Base-by-base conservation (phyloP, 2,329 filamentous ascomycete genomes). In the Claviceps maximensis region DNA sequence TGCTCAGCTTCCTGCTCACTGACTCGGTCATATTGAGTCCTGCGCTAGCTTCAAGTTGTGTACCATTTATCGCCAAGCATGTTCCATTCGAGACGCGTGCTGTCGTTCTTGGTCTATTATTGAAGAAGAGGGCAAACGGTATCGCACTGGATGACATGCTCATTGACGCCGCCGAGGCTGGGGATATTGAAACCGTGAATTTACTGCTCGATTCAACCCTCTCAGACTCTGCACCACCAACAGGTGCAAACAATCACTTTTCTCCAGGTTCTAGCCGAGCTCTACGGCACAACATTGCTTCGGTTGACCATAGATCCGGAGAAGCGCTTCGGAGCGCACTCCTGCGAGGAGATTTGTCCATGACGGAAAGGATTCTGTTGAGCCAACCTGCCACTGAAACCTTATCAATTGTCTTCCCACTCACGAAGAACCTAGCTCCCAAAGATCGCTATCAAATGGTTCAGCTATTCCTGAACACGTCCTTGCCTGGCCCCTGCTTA, bases 111-210 rank as follows among this genome's bases (percentile, higher is more conserved):
- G 66, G 62, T 27, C 60, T 74, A 0, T 64, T 82, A 2, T 62
- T 82, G 17, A 69, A 66, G 13, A 75, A 74, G 56, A 78, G 78
- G 0, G 78, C 78, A 1, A 66, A 62, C 4, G 78, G 78, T 0
- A 51, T 58, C 0, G 61, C 69, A 0, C 59, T 82, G 17, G 65
- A 76, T 51, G 73, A 80, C 29, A 73, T 72, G 25, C 63, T 82
- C 27, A 66, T 80, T 12, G 69, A 75, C 42, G 74, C 74, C 1
- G 72, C 70, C 4, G 69, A 76, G 53, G 67, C 69, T 4, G 71
- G 71, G 0, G 78, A 82, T 57, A 53, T 68, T 1, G 65, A 71
- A 31, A 74, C 75, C 1, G 69, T 70, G 5, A 70, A 71, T 38
- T 62, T 81, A 13, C 70, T 82, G 0, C 66, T 82, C 4, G 73